Base-by-base conservation (phyloP, 169 alveolate genomes). In the Plasmodium gonderi region DNA sequence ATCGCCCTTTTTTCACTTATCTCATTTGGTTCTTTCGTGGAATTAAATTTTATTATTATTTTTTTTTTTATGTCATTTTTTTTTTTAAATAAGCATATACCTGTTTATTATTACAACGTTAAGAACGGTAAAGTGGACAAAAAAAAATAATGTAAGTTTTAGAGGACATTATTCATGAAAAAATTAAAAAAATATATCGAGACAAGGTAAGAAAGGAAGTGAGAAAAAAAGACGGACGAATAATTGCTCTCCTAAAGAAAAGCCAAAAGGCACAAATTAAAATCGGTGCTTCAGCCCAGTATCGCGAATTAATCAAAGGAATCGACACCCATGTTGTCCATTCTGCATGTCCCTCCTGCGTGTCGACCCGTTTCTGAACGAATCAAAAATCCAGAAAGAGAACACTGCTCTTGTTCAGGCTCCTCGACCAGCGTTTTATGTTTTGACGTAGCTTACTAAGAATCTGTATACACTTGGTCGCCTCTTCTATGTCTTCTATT, bases 371-470 rank as follows among this genome's bases (percentile, higher is more conserved):
- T 9, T 42, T 42, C 51, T 9, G 51, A 4, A 23, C 69, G 5
- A 36, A n/a, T 20, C 42, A 82, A 23, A 82, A 31, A 14, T 54
- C 76, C 76, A 83, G 44, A 42, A 83, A 72, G 29, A 83, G 82
- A 14, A 83, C 64, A 36, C 92, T 83, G 31, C 40, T 83, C 77
- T 76, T 76, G 64, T 83, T 74, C n/a, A 72, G 31, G 44, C 64
- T 72, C 64, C 77, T 83, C 20, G 92, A 83, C 92, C 92, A 83
- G 11, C 82, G 82, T 60, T 83, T 83, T 69, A 83, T 83, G 23
- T 83, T 72, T 26, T 83, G 44, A 2, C 92, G 47, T 72, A 83
- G 54, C 77, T 60, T 83, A 33, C 83, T 83, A n/a, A 83, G 44
- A 47, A 83, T 69, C 42, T 64, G 83, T 74, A 49, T 36, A 40